A percentile compares a stretch with the other conserved stretches of the same genome.
Conservation (phyloP, 305 asterid species). For the Fraxinus latifolia region DNA sequence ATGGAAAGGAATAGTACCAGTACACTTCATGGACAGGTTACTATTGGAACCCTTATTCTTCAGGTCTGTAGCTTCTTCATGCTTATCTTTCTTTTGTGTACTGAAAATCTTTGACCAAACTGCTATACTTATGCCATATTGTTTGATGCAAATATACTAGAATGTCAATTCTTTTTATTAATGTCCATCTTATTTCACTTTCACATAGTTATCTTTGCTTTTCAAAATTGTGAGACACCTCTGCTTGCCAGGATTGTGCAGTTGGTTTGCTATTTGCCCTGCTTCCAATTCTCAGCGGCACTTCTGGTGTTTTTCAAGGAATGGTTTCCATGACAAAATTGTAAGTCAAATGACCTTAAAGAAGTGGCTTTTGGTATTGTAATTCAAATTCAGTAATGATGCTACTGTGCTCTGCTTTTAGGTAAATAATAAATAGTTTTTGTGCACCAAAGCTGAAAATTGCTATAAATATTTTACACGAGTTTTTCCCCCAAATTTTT, state of each 20-base stretch:
- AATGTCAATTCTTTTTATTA: slow-evolving; percentile 10
- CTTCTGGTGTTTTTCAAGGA: slow-evolving; percentile 77
- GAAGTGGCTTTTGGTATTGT: slow-evolving; percentile 13
- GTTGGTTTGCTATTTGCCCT: slow-evolving; percentile 82
- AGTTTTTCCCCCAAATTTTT: background rate
- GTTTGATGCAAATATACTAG: slow-evolving; percentile 18
- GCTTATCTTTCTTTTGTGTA: slow-evolving; percentile 13
- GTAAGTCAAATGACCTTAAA: slow-evolving; percentile 40
- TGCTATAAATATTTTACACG: background rate
- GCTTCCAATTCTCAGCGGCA: slow-evolving; percentile 83
- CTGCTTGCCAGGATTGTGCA: slow-evolving; percentile 65
- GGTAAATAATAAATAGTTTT: background rate
- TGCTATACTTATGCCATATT: background rate
- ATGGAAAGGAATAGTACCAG: slow-evolving; percentile 70
- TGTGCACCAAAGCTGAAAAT: background rate
- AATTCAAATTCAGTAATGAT: slow-evolving; percentile 14
- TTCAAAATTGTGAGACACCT: slow-evolving; percentile 27
- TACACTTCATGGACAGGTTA: slow-evolving; percentile 74
- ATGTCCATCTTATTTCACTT: slow-evolving; percentile 6
- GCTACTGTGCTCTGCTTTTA: slow-evolving; percentile 14
- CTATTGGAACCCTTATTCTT: slow-evolving; percentile 69
- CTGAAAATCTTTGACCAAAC: slow-evolving; percentile 10
- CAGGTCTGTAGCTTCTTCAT: slow-evolving; percentile 47
- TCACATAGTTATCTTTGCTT: slow-evolving; percentile 11
- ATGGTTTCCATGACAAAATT: slow-evolving; percentile 59